These are phyloP conservation scores for Fraxinus floribunda DNA, from an alignment of 305 asterid species.

Conservation along the genomic window DNA sequence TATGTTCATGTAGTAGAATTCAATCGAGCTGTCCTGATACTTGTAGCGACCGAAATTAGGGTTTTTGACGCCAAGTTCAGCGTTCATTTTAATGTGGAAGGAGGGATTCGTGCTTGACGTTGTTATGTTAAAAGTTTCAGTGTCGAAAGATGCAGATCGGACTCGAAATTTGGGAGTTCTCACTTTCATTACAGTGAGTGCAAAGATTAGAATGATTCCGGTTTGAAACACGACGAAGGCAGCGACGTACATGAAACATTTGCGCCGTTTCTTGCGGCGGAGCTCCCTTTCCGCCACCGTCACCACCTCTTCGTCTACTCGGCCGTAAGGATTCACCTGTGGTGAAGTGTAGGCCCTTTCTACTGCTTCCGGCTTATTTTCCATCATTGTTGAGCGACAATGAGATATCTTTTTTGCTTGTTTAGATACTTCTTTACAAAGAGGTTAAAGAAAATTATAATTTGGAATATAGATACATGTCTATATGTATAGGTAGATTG, in stretches of 20 bases:
- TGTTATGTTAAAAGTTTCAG: neutral
- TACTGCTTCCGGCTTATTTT: neutral
- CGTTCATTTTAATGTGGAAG: conserved; percentile 9
- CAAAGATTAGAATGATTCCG: conserved; percentile 10
- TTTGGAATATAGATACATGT: neutral
- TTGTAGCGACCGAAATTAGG: conserved; percentile 28
- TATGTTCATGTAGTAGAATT: conserved; percentile 9
- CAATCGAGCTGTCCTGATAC: conserved; percentile 22
- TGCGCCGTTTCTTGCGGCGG: conserved; percentile 7
- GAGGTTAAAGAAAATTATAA: no score
- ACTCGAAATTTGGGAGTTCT: conserved; percentile 25
- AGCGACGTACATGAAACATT: neutral
- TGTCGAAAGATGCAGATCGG: conserved; percentile 6
- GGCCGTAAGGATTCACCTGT: neutral
- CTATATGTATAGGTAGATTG: no score
- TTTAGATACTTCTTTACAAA: no score
- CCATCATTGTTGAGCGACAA: neutral
- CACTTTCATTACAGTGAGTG: conserved; percentile 22
- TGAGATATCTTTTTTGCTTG: no score
- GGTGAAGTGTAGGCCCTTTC: neutral
- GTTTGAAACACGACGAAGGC: conserved; percentile 18
- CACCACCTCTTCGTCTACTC: neutral
- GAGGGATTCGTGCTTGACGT: neutral
- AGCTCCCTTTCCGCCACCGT: neutral
- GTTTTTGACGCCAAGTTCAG: conserved; percentile 20